Conservation (phyloP, 176 grass and related monocot genomes). For the Musa acuminata region DNA sequence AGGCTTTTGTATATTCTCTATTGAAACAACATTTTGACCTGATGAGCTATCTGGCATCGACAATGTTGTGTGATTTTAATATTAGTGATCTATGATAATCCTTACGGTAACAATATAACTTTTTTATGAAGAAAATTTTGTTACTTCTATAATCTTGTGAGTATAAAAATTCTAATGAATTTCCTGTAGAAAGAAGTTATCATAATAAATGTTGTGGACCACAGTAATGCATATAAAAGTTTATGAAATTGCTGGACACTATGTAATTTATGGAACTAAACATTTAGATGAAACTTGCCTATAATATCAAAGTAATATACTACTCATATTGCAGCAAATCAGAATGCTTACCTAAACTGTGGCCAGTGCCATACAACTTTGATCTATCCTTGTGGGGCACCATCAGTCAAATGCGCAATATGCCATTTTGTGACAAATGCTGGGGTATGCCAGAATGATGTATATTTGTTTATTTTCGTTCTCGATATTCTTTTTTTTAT, state of each 20-base stretch:
- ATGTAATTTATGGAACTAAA: no score
- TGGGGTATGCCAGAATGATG: constrained; percentile 36
- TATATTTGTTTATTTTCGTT: constrained; percentile 13
- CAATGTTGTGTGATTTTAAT: no score
- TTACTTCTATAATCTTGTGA: no score
- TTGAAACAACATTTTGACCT: no score
- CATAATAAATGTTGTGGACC: no score
- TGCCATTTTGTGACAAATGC: constrained; percentile 70
- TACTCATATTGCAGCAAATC: constrained; percentile 53
- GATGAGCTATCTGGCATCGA: no score
- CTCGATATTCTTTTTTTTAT: not conserved
- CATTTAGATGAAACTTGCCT: constrained; percentile 1
- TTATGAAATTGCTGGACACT: not conserved
- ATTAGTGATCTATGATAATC: no score
- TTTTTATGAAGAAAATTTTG: no score
- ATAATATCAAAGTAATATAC: constrained; percentile 5
- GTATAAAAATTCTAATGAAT: no score
- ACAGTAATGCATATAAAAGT: not conserved
- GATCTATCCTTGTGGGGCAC: constrained; percentile 76
- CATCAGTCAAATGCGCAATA: constrained; percentile 76
- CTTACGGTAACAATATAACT: no score
- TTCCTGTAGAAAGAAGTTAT: no score
- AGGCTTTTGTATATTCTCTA: no score
- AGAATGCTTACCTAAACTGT: constrained; percentile 64
- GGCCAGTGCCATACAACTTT: constrained; percentile 61